phyloP scores from a whole-genome alignment of 129 eudicot genomes.

The Flaveria sonorensis region DNA sequence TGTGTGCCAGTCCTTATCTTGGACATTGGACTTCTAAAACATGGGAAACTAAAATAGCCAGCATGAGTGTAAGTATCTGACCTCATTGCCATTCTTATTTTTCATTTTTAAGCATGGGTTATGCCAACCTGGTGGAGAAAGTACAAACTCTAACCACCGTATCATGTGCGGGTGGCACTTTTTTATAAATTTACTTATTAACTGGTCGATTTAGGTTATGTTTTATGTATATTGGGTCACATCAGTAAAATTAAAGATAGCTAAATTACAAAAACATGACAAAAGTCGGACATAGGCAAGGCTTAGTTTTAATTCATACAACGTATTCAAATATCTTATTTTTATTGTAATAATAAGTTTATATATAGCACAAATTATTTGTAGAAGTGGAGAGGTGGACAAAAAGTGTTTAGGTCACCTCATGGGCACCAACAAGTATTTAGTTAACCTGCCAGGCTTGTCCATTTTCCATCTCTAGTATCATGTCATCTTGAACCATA shows the following conservation, averaged over 20 bases:
- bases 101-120: too few species aligned
- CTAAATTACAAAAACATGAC: neutral
- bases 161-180: neutral
- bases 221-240: neutral
- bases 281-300: neutral
- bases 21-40: constrained; percentile 84
- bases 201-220: neutral
- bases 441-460: neutral
- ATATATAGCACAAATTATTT: neutral
- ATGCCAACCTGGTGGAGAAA: neutral
- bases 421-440: neutral
- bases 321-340: neutral
- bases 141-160: neutral
- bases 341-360: neutral
- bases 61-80: constrained; percentile 60
- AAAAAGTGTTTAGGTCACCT: neutral
- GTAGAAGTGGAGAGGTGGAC: neutral
- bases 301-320: neutral
- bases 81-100: neutral
- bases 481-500: neutral
- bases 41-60: constrained; percentile 62
- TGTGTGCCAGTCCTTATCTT: constrained; percentile 76
- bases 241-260: neutral
- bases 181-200: neutral
- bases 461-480: neutral